Conservation (phyloP, 140 eudicot genomes). For the Cichorium intybus region DNA sequence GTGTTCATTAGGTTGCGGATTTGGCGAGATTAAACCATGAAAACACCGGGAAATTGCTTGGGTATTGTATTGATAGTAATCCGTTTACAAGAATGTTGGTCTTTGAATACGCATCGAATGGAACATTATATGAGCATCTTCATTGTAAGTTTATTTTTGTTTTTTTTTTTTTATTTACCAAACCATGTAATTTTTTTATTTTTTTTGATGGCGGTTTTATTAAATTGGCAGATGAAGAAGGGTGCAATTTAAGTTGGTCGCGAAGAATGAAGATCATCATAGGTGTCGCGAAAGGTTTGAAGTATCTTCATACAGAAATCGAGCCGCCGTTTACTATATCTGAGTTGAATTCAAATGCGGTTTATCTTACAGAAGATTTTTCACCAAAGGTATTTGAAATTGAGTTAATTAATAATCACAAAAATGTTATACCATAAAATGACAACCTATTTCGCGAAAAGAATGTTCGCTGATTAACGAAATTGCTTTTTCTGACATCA, state of each 20-base stretch:
- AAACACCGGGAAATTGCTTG: constrained; percentile 74
- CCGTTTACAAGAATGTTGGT: constrained; percentile 95
- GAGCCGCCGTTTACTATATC: constrained; percentile 91
- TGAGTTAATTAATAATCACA: neutral
- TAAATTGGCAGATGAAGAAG: constrained; percentile 69
- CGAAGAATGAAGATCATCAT: constrained; percentile 84
- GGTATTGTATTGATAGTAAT: constrained; percentile 67
- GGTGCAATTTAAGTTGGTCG: constrained; percentile 85
- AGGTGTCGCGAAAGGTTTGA: constrained; percentile 82
- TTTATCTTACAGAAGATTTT: constrained; percentile 91
- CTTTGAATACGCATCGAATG: constrained; percentile 93
- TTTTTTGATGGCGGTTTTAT: neutral
- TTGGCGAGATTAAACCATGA: constrained; percentile 79
- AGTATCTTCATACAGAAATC: constrained; percentile 84
- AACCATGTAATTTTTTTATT: neutral
- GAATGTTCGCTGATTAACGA: too few relatives aligned
- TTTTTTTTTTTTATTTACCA: neutral
- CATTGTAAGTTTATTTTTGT: constrained; percentile 58
- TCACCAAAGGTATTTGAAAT: constrained; percentile 70
- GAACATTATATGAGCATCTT: constrained; percentile 88
- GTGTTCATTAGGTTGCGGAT: constrained; percentile 74
- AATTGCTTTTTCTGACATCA: too few relatives aligned
- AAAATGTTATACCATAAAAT: too few relatives aligned
- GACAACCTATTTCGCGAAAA: too few relatives aligned
- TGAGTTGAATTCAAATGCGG: constrained; percentile 73